phyloP scores from a whole-genome alignment of 192 early-diverging fungal genomes.

The Coemansia sp. region DNA sequence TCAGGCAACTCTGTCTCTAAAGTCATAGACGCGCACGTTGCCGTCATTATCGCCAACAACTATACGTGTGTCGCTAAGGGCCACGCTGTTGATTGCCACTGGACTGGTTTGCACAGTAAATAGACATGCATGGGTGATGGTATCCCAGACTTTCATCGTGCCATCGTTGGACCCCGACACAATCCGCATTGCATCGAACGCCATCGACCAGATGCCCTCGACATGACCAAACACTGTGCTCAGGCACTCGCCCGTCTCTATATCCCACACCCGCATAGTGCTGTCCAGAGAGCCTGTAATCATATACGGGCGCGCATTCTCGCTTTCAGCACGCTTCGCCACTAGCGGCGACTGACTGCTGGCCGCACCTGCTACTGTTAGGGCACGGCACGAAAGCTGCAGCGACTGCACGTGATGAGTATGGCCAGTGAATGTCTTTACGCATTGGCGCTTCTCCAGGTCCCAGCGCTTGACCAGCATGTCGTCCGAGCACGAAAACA shows the following conservation, averaged over 20 bases:
- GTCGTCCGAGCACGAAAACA: conserved; percentile 91
- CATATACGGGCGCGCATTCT: conserved; percentile 51
- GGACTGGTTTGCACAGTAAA: conserved; percentile 65
- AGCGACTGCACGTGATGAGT: conserved; percentile 71
- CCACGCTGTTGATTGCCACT: conserved; percentile 77
- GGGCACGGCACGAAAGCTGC: conserved; percentile 41
- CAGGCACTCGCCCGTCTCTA: conserved; percentile 73
- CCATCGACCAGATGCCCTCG: conserved; percentile 80
- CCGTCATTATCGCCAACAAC: conserved; percentile 85
- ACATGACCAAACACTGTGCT: conserved; percentile 78
- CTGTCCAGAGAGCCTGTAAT: conserved; percentile 85
- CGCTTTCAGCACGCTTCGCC: background rate
- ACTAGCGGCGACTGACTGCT: background rate
- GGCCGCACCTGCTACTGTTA: background rate
- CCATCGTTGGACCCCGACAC: conserved; percentile 69
- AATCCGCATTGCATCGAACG: conserved; percentile 73
- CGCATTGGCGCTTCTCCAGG: conserved; percentile 65
- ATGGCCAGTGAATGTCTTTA: conserved; percentile 72
- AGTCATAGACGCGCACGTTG: conserved; percentile 79
- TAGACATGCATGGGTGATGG: conserved; percentile 65
- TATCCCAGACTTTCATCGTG: conserved; percentile 76
- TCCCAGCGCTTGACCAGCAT: conserved; percentile 83
- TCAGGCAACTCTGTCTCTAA: conserved; percentile 46
- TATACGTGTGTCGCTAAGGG: conserved; percentile 84
- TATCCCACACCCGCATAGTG: conserved; percentile 90